Percentiles rank a stretch among this genome's conserved stretches.
These are phyloP conservation scores for Ophiostoma pallidulum DNA, from an alignment of 2,329 filamentous ascomycete species.

Conservation along the genomic window DNA sequence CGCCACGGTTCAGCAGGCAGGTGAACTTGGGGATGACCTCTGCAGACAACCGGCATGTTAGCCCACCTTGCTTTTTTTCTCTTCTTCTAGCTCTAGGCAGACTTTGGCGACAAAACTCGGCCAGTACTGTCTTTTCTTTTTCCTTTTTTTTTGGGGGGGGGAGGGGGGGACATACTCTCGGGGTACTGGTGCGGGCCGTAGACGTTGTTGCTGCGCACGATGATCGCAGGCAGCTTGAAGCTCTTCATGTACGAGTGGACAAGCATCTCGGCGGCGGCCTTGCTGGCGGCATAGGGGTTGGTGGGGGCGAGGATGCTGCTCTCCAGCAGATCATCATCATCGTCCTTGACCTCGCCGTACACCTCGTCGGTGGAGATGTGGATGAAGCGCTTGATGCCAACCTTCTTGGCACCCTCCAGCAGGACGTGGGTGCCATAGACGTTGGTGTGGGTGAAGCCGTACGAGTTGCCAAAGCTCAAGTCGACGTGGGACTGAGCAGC, in stretches of 20 bases:
- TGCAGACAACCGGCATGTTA: no score
- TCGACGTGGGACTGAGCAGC: slow-evolving; percentile 82
- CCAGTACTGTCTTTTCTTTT: no score
- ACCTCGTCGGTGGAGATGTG: slow-evolving; percentile 82
- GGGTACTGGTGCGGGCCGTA: slow-evolving; percentile 79
- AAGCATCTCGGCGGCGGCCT: slow-evolving; percentile 75
- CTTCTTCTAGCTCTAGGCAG: no score
- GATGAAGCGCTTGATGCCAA: slow-evolving; percentile 63
- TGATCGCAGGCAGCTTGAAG: slow-evolving; percentile 71
- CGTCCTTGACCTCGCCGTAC: slow-evolving; percentile 68
- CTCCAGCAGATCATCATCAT: slow-evolving; percentile 62
- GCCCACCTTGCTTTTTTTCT: no score
- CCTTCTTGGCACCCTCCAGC: slow-evolving; percentile 65
- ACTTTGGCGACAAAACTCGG: no score
- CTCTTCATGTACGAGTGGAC: slow-evolving; percentile 81
- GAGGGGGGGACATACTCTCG: slow-evolving; percentile 55
- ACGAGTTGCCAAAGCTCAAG: slow-evolving; percentile 72
- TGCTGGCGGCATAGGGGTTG: slow-evolving; percentile 73
- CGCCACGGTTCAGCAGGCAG: slow-evolving; percentile 56
- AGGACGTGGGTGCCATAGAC: slow-evolving; percentile 78
- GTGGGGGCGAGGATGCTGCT: slow-evolving; percentile 67
- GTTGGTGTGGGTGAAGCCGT: slow-evolving; percentile 72
- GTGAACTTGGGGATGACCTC: slow-evolving; percentile 80
- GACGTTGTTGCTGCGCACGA: slow-evolving; percentile 75
- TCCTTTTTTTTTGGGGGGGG: no score